Base-by-base conservation (phyloP, 805 yeast genomes). In the Kodamaea hsintzibuensis region DNA sequence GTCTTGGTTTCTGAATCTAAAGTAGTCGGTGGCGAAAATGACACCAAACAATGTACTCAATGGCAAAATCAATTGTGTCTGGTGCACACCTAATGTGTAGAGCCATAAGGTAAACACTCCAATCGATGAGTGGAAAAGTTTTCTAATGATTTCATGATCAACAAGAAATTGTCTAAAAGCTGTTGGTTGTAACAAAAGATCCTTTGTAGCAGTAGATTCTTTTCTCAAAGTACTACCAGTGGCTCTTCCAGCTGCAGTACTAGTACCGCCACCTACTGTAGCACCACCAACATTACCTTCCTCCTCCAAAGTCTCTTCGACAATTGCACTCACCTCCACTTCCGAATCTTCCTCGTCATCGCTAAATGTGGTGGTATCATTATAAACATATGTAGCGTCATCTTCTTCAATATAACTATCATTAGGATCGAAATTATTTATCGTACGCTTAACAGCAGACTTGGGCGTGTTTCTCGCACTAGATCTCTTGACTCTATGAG, bases 71-170 rank as follows among this genome's bases (percentile, higher is more conserved):
- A 92, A 81, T 56, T 82, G 79, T 5, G 69, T 65, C 16, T 81
- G 80, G 55, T 81, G 79, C 9, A 79, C 73, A 8, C 92, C 91
- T 42, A 70, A 65, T 0, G 88, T 79, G 68, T 91, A 93, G 35
- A 90, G 72, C 62, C 80, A 86, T 40, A 95, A 70, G 1, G 98
- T 86, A 43, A 92, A 61, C 58, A 91, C 80, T 0, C 98, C 99
- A 48, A 92, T 91, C 1, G 95, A 87, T 7, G 93, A 88, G 68
- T 95, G 99, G 55, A 95, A 83, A 2, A 82, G 72, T 69, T 95
- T 95, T 63, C 99, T 82, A 3, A 96, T 96, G 14, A 95, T 75
- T 70, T 95, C 99, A 65, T 95, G 91, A 63, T 88, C 88, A 38
- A 86, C 82, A 49, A 87, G 71, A 62, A 86, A 85, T 44, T 54